Conservation (phyloP, 345 rosid genomes). For the Salix purpurea region DNA sequence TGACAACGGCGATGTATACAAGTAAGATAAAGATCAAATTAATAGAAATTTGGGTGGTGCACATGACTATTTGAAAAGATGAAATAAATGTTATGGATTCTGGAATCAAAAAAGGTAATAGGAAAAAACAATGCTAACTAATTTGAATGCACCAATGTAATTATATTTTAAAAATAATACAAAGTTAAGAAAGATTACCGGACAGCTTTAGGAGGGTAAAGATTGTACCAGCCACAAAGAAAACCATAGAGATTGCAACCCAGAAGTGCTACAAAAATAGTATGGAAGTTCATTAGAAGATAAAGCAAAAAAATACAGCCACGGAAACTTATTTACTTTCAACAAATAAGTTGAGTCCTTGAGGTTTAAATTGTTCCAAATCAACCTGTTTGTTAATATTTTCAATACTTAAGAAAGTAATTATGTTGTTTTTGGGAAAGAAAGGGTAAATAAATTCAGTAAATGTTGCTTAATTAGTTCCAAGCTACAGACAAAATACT, state of each 20-base stretch:
- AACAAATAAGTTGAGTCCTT: background rate
- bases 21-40: background rate
- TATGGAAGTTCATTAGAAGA: background rate
- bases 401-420: background rate
- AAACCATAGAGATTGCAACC: slow-evolving; percentile 97
- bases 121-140: slow-evolving; percentile 4
- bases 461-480: background rate
- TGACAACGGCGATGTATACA: background rate
- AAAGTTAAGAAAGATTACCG: slow-evolving; percentile 48
- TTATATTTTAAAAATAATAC: background rate
- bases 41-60: background rate
- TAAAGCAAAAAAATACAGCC: background rate
- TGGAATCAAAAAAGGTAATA: background rate
- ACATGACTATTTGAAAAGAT: background rate
- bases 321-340: background rate
- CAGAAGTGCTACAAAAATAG: slow-evolving; percentile 75
- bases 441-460: background rate
- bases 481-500: background rate
- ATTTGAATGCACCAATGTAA: background rate
- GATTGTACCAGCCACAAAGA: slow-evolving; percentile 83
- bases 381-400: background rate
- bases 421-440: background rate
- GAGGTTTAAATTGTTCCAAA: background rate
- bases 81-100: background rate
- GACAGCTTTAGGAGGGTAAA: slow-evolving; percentile 83